Base-by-base conservation (phyloP, 805 yeast species). In the Ascoidea asiatica region DNA sequence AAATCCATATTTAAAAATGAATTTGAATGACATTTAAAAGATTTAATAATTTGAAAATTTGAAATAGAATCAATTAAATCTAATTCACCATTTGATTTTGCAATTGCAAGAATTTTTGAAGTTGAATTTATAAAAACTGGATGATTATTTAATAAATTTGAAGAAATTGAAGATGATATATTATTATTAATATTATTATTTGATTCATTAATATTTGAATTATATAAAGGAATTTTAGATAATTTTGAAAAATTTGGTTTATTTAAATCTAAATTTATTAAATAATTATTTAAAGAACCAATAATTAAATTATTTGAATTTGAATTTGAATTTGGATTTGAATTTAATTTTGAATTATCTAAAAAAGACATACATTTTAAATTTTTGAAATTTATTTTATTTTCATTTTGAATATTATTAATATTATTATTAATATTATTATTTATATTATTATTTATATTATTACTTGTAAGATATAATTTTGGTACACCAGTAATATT, bases 1-100 rank as follows among this genome's bases (percentile, higher is more conserved):
- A 79, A 70, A 52, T 77, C 84, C 57, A 84, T 65, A 43, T 78
- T 79, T 0, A 86, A 71, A 18, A 84, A 61, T 1, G 77, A 64
- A 1, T 80, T 75, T 22, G 77, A 72, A 57, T 79, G 86, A 8
- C 80, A 77, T 8, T 65, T 60, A 51, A 81, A 79, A 0, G 74
- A 61, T 48, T 73, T 72, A 5, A 80, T 62, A 2, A 76, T 56
- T 36, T 56, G 52, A 46, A 67, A 63, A 38, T 63, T 58, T 0
- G 76, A 56, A 20, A 59, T 62, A 2, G 82, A 76, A 52, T 83
- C 90, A 48, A 79, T 65, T 11, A 83, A 59, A 52, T 82, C 88
- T 19, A 83, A 59, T 1, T 73, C 56, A 2, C 89, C 92, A 47
- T 74, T 68, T 5, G 67, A 58, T 46, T 67, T 72, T 0, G 84